These are phyloP conservation scores for Cladosporium sp. DNA, from an alignment of 2,329 filamentous ascomycete genomes.

Conservation along the genomic window DNA sequence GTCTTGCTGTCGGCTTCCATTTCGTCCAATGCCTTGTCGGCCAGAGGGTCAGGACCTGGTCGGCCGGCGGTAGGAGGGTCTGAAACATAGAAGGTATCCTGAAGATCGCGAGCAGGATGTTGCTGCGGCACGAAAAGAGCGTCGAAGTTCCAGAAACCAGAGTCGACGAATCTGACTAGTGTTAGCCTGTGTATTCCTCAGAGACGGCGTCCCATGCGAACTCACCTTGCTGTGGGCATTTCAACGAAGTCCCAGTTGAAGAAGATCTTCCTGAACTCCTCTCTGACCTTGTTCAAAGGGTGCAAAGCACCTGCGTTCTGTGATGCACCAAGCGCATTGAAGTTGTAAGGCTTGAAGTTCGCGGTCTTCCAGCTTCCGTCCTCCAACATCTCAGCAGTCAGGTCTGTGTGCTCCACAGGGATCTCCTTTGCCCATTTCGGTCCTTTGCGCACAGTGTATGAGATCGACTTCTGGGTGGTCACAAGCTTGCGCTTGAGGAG, in stretches of 20 bases:
- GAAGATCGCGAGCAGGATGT: slow-evolving; percentile 92
- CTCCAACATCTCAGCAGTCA: slow-evolving; percentile 88
- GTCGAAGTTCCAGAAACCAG: slow-evolving; percentile 99
- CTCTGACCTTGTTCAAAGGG: slow-evolving; percentile 82
- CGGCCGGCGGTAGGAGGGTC: slow-evolving; percentile 74
- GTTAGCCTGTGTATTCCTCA: slow-evolving; percentile 9
- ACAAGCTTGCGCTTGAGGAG: slow-evolving; percentile 91
- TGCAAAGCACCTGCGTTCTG: slow-evolving; percentile 49
- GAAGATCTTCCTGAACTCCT: slow-evolving; percentile 96
- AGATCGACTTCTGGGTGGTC: slow-evolving; percentile 75
- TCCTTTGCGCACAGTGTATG: slow-evolving; percentile 79
- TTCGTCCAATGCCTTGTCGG: slow-evolving; percentile 43
- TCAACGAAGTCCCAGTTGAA: slow-evolving; percentile 99
- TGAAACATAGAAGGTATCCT: slow-evolving; percentile 98
- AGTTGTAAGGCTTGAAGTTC: slow-evolving; percentile 80
- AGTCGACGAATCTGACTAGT: slow-evolving; percentile 71
- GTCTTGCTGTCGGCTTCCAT: slow-evolving; percentile 45
- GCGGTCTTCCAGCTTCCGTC: slow-evolving; percentile 89
- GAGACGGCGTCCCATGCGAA: neutral
- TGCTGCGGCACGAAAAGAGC: slow-evolving; percentile 95
- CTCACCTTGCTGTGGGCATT: slow-evolving; percentile 81
- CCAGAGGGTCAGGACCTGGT: slow-evolving; percentile 53
- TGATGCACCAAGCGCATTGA: slow-evolving; percentile 63
- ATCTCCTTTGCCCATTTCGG: slow-evolving; percentile 85
- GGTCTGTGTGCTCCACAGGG: slow-evolving; percentile 86